phyloP scores from a whole-genome alignment of 345 rosid genomes.

The Eucalyptus pumila region DNA sequence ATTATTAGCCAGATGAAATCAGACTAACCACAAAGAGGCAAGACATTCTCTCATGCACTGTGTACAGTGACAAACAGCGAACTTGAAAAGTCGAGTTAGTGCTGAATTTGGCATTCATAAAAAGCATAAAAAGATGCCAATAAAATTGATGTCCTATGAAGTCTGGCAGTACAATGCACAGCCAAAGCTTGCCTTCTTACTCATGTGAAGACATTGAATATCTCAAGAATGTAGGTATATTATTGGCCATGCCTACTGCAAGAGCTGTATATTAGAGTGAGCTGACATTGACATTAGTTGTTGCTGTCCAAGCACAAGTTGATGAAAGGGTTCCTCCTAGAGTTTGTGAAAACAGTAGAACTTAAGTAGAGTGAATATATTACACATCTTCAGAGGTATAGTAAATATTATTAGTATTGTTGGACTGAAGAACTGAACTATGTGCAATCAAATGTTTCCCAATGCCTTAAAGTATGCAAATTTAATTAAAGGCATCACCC shows the following conservation, averaged over 20 bases:
- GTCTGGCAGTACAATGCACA: neutral
- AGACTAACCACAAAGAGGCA: neutral
- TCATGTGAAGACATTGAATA: neutral
- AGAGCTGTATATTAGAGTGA: neutral
- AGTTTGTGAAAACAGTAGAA: neutral
- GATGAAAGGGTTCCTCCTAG: neutral
- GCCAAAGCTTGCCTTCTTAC: neutral
- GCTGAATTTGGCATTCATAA: neutral
- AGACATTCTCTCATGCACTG: neutral
- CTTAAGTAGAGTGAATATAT: neutral
- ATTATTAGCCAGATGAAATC: neutral
- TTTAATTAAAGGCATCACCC: neutral
- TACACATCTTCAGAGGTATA: neutral
- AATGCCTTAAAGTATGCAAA: neutral
- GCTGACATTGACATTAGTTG: neutral
- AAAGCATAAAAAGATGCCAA: neutral
- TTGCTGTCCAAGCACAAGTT: neutral
- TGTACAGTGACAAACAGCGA: neutral
- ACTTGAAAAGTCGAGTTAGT: neutral
- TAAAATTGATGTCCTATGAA: neutral
- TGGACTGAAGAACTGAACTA: neutral
- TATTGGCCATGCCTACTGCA: neutral
- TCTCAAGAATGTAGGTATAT: neutral
- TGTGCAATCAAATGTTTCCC: neutral
- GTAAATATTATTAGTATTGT: neutral